A percentile compares a stretch with the other conserved stretches of the same genome.
phyloP scores from a whole-genome alignment of 805 yeast genomes.

The Metschnikowia henanensis region DNA sequence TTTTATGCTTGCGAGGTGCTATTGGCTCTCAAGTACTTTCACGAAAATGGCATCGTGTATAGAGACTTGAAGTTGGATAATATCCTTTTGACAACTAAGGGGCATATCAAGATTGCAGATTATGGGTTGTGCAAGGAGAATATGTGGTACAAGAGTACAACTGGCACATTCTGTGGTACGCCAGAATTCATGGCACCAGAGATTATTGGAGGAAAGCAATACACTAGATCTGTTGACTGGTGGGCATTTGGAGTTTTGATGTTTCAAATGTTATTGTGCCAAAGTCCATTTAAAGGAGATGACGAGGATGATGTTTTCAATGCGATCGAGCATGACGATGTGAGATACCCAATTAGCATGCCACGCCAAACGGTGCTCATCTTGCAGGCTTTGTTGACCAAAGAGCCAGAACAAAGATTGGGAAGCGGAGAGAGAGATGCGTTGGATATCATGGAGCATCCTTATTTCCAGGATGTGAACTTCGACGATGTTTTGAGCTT shows the following conservation, averaged over 20 bases:
- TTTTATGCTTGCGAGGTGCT: constrained; percentile 97
- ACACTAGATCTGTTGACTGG: constrained; percentile 97
- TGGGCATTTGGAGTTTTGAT: constrained; percentile 98
- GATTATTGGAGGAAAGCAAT: constrained; percentile 87
- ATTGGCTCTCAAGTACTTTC: constrained; percentile 88
- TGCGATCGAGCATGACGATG: constrained; percentile 95
- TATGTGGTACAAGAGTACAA: constrained; percentile 82
- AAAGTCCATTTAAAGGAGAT: constrained; percentile 96
- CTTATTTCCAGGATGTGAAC: constrained; percentile 85
- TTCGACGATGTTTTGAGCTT: constrained; percentile 81
- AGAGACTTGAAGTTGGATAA: constrained; percentile 96
- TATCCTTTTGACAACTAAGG: constrained; percentile 82
- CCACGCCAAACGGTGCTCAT: constrained; percentile 95
- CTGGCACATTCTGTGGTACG: constrained; percentile 97
- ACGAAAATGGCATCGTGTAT: constrained; percentile 93
- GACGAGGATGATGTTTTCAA: constrained; percentile 96
- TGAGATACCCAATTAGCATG: constrained; percentile 95
- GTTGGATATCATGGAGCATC: constrained; percentile 90
- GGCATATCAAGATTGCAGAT: constrained; percentile 96
- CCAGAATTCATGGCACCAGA: constrained; percentile 99
- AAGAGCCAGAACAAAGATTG: constrained; percentile 81
- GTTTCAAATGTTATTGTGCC: constrained; percentile 95
- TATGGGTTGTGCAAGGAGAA: constrained; percentile 96
- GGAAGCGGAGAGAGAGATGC: constrained; percentile 93
- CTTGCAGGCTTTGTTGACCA: constrained; percentile 84